Evolutionary conservation across 176 grass and related monocot species (phyloP), one percentile per base, ranked within the genome.

Genomic region (Stipa capillata): DNA sequence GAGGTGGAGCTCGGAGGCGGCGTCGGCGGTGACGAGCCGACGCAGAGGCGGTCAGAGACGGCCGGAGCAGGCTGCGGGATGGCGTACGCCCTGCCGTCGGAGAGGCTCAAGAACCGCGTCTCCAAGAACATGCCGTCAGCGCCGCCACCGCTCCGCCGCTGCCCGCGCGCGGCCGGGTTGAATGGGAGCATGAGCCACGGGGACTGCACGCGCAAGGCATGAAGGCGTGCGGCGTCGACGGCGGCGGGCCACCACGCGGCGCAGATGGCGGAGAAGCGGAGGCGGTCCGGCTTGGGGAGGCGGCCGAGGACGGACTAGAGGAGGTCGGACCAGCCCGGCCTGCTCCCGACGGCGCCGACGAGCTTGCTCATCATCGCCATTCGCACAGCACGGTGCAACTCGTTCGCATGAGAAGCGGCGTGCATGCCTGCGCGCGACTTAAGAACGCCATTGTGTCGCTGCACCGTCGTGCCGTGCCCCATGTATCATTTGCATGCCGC

Each of bases 101-200:
- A 34, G 23, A 93, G 55, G 87, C 54, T 83, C 67, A 87, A 29
- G 68, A 93, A 93, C 51, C 66, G 58, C 44, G 74, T 79, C 63
- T 51, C 64, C 52, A 7, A 20, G 12, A 13, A 32, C 23, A 1
- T 85, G 3, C 4, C 61, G 6, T 13, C n/a, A 5, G 0, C 18
- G 0, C 3, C 4, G 42, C n/a, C n/a, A 0, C 11, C 14, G 11
- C 39, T 0, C 77, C 15, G 67, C 10, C 55, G 4, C 65, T 12
- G 34, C 6, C 36, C 1, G 25, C 25, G 28, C 54, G 12, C 7
- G 20, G 65, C 69, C 7, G 60, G 78, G 24, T 85, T 82, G 55
- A 44, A 82, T 0, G 85, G 84, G 24, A 93, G 68, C 87, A 93
- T 93, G 29, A 93, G 85, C 87, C 91, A 93, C 10, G 87, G 87